These are phyloP conservation scores for Sporothrix inflata DNA, from an alignment of 2,329 filamentous ascomycete genomes.

Conservation along the genomic window DNA sequence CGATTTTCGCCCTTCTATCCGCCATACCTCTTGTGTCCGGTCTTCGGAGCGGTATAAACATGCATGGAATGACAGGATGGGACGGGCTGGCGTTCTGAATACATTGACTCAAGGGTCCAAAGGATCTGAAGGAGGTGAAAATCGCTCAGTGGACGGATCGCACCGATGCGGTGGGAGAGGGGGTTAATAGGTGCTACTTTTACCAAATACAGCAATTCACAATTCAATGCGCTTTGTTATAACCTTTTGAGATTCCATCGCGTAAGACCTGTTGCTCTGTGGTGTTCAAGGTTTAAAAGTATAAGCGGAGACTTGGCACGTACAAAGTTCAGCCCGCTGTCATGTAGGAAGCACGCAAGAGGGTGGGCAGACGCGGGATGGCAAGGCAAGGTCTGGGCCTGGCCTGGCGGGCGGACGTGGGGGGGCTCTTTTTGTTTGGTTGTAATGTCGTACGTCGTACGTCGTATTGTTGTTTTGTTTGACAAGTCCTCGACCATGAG, in stretches of 20 bases:
- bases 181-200: neutral
- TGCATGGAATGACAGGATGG: neutral
- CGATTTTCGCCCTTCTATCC: neutral
- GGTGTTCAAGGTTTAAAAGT: neutral
- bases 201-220: neutral
- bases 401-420: constrained; percentile 1
- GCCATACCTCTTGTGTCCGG: constrained; percentile 5
- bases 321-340: neutral
- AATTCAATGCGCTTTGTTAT: neutral
- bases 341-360: neutral
- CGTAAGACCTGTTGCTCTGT: neutral
- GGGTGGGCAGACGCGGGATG: neutral
- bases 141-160: constrained; percentile 9
- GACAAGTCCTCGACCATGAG: neutral
- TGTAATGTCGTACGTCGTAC: neutral
- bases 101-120: neutral
- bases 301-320: neutral
- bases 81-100: constrained; percentile 10
- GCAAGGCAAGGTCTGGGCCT: neutral
- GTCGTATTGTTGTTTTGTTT: neutral
- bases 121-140: neutral
- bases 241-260: neutral
- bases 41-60: constrained; percentile 4
- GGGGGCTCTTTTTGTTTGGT: neutral
- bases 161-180: neutral